Evolutionary conservation across 2,329 filamentous ascomycete genomes (phyloP), one percentile per base, ranked within the genome.

Genomic region (Fusarium nelsonii): DNA sequence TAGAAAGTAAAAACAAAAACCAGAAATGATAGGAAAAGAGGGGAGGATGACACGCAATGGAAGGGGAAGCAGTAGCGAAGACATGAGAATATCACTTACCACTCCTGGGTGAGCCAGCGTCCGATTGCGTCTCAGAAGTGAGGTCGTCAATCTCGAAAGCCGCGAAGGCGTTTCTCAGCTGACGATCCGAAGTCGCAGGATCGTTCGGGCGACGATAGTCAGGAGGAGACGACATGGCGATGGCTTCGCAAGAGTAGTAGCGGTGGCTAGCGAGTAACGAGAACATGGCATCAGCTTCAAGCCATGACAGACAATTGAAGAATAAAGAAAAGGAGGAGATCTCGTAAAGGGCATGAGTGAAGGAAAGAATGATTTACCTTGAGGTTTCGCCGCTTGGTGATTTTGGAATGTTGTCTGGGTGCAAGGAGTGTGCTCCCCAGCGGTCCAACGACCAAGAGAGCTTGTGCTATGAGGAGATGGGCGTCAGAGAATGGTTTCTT

Each of bases 161-260:
- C 6, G 67, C 63, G 12, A 46, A 56, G 3, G 67, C 63, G 6
- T 68, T 68, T 9, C 67, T 64, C 37, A 68, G 53, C 2, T 32
- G 33, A 5, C 41, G 54, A 11, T 40, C 8, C 12, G 45, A 33
- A 9, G 39, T 54, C n/a, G 49, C 37, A 18, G 37, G 45, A 8
- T 40, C 45, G 11, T 41, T 58, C 15, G 58, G 51, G 20, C 57
- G 68, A 9, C 50, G 67, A 16, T 56, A 48, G 44, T 45, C 52
- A 11, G 34, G 49, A n/a, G 67, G 45, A 26, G 67, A 68, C 36
- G 63, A 49, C 67, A 69, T 69, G 12, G 9, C 34, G 50, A 36
- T 18, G 53, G 33, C 18, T 32, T 20, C 36, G 30, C 37, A 26
- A 30, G 32, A 18, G 18, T 39, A 16, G 36, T 40, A 26, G 14